Percentiles rank a stretch among this genome's conserved stretches.
These are phyloP conservation scores for Typha latifolia DNA, from an alignment of 176 grass and related monocot genomes.

Conservation along the genomic window DNA sequence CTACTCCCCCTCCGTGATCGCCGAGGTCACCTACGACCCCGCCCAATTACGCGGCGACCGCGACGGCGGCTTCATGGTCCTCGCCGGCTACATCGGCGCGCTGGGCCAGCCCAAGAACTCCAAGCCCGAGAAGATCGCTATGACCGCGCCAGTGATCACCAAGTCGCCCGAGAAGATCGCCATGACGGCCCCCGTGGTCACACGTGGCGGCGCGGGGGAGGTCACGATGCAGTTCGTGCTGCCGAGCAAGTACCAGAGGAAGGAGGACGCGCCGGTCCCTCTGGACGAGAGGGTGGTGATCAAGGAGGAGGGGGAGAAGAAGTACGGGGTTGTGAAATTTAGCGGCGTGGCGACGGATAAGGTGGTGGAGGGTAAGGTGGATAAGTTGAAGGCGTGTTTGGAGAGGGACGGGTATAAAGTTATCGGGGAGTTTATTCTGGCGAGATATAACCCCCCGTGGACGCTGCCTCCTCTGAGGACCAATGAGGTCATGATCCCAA, in stretches of 20 bases:
- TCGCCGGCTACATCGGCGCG: constrained; percentile 84
- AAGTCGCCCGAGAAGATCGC: constrained; percentile 44
- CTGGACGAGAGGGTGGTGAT: constrained; percentile 70
- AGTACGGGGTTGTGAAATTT: constrained; percentile 66
- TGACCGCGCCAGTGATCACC: constrained; percentile 76
- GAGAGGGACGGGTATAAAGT: constrained; percentile 51
- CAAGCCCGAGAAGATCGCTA: constrained; percentile 72
- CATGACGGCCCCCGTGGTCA: constrained; percentile 76
- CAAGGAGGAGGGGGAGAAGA: constrained; percentile 45
- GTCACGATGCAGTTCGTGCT: constrained; percentile 85
- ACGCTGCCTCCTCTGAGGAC: constrained; percentile 86
- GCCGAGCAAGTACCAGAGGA: constrained; percentile 59
- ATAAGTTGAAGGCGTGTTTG: constrained; percentile 55
- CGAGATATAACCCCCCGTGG: constrained; percentile 81
- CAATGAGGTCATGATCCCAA: constrained; percentile 88
- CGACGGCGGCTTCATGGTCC: constrained; percentile 73
- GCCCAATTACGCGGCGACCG: constrained; percentile 44
- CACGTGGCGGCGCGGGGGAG: constrained; percentile 21
- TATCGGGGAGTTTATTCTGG: constrained; percentile 52
- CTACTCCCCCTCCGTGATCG: constrained; percentile 56
- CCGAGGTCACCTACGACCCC: constrained; percentile 82
- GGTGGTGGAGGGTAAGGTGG: constrained; percentile 54
- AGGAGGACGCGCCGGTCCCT: constrained; percentile 66
- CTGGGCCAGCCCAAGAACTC: constrained; percentile 64
- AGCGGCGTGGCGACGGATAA: constrained; percentile 56